phyloP scores from a whole-genome alignment of 805 yeast genomes.

The Starmerella vaccinii region DNA sequence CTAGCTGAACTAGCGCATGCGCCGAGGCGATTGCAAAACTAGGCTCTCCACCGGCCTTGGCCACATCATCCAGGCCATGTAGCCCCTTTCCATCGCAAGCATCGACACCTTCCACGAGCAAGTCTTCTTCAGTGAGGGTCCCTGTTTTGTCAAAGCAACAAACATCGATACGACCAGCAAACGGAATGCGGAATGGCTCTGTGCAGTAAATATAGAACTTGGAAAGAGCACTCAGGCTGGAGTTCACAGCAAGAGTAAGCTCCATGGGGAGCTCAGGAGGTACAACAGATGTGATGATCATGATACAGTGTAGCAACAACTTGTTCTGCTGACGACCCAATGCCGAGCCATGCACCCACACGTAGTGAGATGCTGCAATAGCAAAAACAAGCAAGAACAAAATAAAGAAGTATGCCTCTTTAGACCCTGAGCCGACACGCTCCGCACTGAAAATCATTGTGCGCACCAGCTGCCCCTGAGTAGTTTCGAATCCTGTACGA shows the following conservation, averaged over 20 bases:
- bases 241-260: conserved; percentile 93
- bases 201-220: conserved; percentile 91
- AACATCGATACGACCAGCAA: conserved; percentile 95
- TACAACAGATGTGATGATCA: conserved; percentile 92
- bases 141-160: conserved; percentile 99
- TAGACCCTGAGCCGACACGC: conserved; percentile 90
- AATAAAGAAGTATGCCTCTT: conserved; percentile 87
- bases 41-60: conserved; percentile 43
- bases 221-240: conserved; percentile 75
- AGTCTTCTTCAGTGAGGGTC: conserved; percentile 92
- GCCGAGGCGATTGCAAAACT: conserved; percentile 79
- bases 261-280: conserved; percentile 99
- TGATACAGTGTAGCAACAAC: conserved; percentile 86
- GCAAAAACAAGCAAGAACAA: conserved; percentile 84
- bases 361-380: conserved; percentile 91
- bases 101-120: conserved; percentile 92
- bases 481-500: conserved; percentile 96
- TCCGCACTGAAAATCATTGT: conserved; percentile 96
- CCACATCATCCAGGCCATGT: conserved; percentile 34
- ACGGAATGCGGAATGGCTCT: conserved; percentile 95
- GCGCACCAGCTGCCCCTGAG: conserved; percentile 94
- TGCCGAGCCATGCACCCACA: conserved; percentile 94
- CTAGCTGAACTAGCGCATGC: conserved; percentile 87
- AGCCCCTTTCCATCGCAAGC: conserved; percentile 46
- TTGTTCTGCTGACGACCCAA: conserved; percentile 94